Base-by-base conservation (phyloP, 2,329 filamentous ascomycete genomes). In the Talaromyces albobiverticillius region DNA sequence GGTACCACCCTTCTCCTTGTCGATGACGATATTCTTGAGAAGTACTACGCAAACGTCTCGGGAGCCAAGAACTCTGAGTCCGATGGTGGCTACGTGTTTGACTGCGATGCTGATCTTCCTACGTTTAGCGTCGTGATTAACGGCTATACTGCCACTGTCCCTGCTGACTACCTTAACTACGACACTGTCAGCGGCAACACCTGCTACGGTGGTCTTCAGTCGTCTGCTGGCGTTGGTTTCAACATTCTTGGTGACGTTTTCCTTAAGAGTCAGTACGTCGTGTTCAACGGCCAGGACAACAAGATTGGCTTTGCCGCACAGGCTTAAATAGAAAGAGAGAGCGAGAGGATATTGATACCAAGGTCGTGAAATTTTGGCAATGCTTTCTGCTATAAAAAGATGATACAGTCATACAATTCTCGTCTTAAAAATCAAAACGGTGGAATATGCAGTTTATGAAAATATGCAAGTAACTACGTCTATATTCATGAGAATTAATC, bases 131-230 rank as follows among this genome's bases (percentile, higher is more conserved):
- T 83, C 61, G 69, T 68, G 46, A 79, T 85, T 51, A 76, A 72
- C 41, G 74, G 73, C 57, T 75, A 76, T 55, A 68, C 71, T 25
- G 79, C 79, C 60, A 74, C 74, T 20, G 70, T 84, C 16, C 79
- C 81, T 2, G 82, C 81, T 29, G 67, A 70, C 46, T 76, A 79
- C 66, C 77, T 85, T 71, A 84, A 83, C 68, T 59, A 82, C 62
- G 70, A 77, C 0, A 72, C 77, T 6, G 57, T 75, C 47, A 60
- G 64, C 9, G 66, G 66, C 57, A 62, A 62, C 31, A 64, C 63
- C 53, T 94, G 90, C 78, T 92, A 83, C 68, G 89, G 89, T 53
- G 90, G 89, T 46, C 81, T 95, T 59, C 90, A 94, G 76, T 78
- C 72, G 59, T 77, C 81, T 62, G 64, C 70, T 1, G 81, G 78